These are phyloP conservation scores for Prunus mume DNA, from an alignment of 306 rosid genomes.

Conservation along the genomic window DNA sequence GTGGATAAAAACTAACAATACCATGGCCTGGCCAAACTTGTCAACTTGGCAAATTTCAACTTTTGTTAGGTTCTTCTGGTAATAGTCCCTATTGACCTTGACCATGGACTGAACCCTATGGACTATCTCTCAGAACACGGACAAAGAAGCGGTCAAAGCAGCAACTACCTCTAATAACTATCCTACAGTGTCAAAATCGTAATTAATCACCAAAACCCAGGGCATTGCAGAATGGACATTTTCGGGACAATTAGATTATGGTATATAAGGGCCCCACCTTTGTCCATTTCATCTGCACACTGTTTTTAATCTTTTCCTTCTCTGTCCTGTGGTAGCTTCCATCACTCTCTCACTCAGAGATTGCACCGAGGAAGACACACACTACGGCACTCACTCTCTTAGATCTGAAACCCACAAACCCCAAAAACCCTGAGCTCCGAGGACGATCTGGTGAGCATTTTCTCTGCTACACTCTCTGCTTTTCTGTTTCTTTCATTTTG, in stretches of 20 bases:
- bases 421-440: background rate
- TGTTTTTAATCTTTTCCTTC: background rate
- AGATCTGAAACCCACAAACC: slow-evolving; percentile 41
- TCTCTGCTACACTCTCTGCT: background rate
- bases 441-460: slow-evolving; percentile 35
- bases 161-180: background rate
- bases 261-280: slow-evolving; percentile 19
- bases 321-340: background rate
- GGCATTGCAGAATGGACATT: background rate
- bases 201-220: slow-evolving; percentile 5
- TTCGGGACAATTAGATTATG: slow-evolving; percentile 5
- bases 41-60: background rate
- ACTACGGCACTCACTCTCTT: background rate
- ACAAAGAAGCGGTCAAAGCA: slow-evolving; percentile 1
- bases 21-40: background rate
- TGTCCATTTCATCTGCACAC: background rate
- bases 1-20: too few species aligned
- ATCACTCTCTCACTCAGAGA: background rate
- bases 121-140: background rate
- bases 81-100: background rate
- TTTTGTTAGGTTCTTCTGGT: too few species aligned
- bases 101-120: too few species aligned
- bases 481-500: background rate
- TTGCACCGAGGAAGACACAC: slow-evolving; percentile 15
- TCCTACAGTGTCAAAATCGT: slow-evolving; percentile 17